phyloP scores from a whole-genome alignment of 176 grass and related monocot genomes.

The Saccharum officinarum region DNA sequence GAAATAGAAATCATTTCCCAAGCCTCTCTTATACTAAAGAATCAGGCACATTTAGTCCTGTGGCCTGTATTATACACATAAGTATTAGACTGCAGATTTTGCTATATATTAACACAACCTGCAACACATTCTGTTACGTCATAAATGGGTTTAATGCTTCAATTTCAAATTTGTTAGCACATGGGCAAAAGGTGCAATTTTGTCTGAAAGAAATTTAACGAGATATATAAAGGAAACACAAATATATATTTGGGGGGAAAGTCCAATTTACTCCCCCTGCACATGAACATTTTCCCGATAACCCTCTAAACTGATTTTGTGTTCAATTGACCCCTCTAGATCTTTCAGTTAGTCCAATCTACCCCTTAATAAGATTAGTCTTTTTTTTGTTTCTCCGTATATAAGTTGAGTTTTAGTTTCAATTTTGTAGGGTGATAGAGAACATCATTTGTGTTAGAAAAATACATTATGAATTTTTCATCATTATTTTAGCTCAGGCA shows the following conservation, averaged over 20 bases:
- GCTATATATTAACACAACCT: neutral
- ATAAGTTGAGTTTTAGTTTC: neutral
- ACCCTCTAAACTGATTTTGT: neutral
- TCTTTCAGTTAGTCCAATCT: neutral
- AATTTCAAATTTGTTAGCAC: conserved; percentile 8
- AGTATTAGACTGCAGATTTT: neutral
- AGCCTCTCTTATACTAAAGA: neutral
- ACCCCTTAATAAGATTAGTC: neutral
- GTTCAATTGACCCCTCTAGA: neutral
- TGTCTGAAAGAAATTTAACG: neutral
- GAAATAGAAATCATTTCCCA: neutral
- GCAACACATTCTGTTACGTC: conserved; percentile 1
- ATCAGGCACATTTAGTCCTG: neutral
- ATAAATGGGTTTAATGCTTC: neutral
- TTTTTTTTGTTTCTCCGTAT: neutral
- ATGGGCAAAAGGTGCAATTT: conserved; percentile 12
- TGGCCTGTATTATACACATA: neutral
- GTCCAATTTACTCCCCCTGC: neutral
- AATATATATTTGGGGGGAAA: neutral
- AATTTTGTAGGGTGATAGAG: neutral
- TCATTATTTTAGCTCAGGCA: neutral
- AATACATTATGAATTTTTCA: neutral
- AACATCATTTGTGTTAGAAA: neutral
- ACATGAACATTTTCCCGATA: neutral
- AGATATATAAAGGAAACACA: conserved; percentile 16